phyloP scores from a whole-genome alignment of 129 eudicot genomes.

The Saposhnikovia divaricata region DNA sequence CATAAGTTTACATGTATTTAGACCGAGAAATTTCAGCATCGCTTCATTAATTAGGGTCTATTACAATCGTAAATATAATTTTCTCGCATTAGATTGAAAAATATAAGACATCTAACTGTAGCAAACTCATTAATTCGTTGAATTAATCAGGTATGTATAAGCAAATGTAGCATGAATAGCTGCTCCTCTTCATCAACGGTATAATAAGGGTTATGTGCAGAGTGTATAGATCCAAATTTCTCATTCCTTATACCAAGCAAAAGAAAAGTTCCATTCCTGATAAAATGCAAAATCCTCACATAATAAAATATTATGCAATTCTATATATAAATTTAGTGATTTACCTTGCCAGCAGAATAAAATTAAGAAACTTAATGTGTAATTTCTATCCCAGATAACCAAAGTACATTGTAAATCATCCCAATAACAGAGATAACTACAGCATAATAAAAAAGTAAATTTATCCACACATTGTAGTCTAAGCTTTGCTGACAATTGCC shows the following conservation, averaged over 20 bases:
- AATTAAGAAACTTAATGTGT: not conserved
- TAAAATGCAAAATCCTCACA: conserved; percentile 66
- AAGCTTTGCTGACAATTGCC: not conserved
- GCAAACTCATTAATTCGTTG: not conserved
- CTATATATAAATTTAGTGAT: not conserved
- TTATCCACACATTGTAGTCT: not conserved
- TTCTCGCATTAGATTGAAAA: too few relatives aligned
- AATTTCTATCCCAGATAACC: not conserved
- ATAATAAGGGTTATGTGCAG: conserved; percentile 56
- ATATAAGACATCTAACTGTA: too few relatives aligned
- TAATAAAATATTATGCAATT: not conserved
- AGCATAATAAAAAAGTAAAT: not conserved
- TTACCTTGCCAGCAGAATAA: not conserved
- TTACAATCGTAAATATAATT: not conserved
- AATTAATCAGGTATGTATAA: conserved; percentile 32
- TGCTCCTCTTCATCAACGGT: conserved; percentile 60
- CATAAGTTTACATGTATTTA: too few relatives aligned
- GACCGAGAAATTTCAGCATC: not conserved
- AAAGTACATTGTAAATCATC: not conserved
- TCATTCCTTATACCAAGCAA: conserved; percentile 49
- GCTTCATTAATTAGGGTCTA: not conserved
- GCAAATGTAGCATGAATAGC: conserved; percentile 66
- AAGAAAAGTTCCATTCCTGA: conserved; percentile 42
- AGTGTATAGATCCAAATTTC: conserved; percentile 29
- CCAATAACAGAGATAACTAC: not conserved